These are phyloP conservation scores for Rhododendron mucronatum DNA, from an alignment of 148 eudicot species.

Conservation along the genomic window DNA sequence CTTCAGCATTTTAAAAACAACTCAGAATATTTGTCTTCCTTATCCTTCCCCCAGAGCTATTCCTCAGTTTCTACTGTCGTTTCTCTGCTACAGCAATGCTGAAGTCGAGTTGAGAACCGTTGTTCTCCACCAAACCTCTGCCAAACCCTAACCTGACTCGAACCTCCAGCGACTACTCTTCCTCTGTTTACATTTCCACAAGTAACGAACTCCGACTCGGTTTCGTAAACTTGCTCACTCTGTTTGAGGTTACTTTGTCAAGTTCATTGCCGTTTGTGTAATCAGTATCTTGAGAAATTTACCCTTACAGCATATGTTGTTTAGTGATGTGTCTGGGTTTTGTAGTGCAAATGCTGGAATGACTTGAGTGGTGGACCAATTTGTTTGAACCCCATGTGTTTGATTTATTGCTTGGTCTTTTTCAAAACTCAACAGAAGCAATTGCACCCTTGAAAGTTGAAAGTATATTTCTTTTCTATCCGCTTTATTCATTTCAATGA, in stretches of 20 bases:
- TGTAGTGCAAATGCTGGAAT: neutral
- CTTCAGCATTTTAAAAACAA: neutral
- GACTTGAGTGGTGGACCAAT: neutral
- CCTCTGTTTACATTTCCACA: neutral
- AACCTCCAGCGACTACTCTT: neutral
- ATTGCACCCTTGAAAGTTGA: neutral
- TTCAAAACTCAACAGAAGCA: neutral
- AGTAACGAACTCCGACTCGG: neutral
- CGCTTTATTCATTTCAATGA: neutral
- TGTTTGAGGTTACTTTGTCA: neutral
- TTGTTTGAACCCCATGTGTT: slow-evolving; percentile 18
- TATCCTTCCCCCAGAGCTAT: slow-evolving; percentile 3
- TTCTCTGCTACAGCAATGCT: neutral
- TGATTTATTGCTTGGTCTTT: slow-evolving; percentile 11
- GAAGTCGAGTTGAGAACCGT: neutral
- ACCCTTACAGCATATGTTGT: neutral
- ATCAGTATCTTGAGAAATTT: neutral
- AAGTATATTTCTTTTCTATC: too few relatives aligned
- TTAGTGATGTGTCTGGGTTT: neutral
- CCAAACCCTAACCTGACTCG: neutral
- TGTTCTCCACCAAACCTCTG: neutral
- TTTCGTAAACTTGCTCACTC: neutral
- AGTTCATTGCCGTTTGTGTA: neutral
- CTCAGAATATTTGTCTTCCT: neutral
- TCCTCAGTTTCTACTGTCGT: neutral